A percentile compares a stretch with the other conserved stretches of the same genome.
phyloP scores from a whole-genome alignment of 75 land plant species.

The Cupressus sempervirens region DNA sequence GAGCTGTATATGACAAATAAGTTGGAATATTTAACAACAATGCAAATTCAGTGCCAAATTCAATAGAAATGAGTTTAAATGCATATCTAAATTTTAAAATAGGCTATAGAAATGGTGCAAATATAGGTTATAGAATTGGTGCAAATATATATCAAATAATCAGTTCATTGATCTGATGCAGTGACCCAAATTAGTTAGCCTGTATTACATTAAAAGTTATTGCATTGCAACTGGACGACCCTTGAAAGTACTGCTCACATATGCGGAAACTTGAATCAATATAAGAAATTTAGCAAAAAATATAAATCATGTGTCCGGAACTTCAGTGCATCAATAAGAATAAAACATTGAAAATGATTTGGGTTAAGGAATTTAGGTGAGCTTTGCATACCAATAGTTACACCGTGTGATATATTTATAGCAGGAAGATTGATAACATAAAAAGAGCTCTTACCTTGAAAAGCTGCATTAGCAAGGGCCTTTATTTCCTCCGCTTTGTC shows the following conservation, averaged over 20 bases:
- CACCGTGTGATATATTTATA: neutral
- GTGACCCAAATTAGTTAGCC: neutral
- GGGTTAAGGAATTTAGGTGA: neutral
- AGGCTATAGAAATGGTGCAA: too few relatives aligned
- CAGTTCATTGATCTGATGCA: neutral
- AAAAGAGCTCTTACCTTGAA: constrained; percentile 52
- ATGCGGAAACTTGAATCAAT: neutral
- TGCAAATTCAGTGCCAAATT: neutral
- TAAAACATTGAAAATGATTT: neutral
- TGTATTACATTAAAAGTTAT: neutral
- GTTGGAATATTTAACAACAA: neutral
- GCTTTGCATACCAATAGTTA: neutral
- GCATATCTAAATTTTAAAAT: neutral
- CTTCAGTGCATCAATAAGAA: neutral
- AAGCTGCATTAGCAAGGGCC: constrained; percentile 79
- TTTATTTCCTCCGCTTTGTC: constrained; percentile 78
- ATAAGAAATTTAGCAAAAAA: neutral
- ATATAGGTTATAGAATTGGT: neutral
- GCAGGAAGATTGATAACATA: neutral
- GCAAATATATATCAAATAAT: neutral
- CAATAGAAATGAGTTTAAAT: neutral
- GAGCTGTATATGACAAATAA: constrained; percentile 44
- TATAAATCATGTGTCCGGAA: neutral
- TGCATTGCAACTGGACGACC: neutral
- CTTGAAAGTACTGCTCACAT: neutral